Evolutionary conservation across 2,329 filamentous ascomycete genomes (phyloP).

Genomic region (Apiospora aurea): DNA sequence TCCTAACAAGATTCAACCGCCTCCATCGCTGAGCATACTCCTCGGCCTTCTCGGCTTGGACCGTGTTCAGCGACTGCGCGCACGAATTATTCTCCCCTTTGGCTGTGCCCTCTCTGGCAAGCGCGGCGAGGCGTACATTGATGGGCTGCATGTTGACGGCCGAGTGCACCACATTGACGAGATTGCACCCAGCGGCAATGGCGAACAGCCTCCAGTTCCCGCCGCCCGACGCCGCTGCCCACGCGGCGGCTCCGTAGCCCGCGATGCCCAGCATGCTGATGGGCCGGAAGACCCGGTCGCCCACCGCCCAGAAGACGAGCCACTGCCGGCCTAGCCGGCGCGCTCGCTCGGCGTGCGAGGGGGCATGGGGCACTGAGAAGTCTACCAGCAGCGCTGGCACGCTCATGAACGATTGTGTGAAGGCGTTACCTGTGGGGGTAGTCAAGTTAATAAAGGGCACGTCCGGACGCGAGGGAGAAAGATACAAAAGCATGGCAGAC

Average conservation of each 20-base stretch:
- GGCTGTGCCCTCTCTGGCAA: slow-evolving; percentile 41
- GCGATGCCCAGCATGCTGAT: slow-evolving; percentile 55
- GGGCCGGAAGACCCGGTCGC: slow-evolving; percentile 59
- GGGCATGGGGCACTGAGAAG: slow-evolving; percentile 49
- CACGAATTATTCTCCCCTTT: slow-evolving; percentile 22
- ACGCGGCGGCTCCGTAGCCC: slow-evolving; percentile 54
- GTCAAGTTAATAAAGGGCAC: not conserved
- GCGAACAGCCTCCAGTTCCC: slow-evolving; percentile 39
- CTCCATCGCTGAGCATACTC: slow-evolving; percentile 44
- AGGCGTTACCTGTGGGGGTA: slow-evolving; percentile 52
- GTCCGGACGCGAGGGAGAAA: too few species aligned
- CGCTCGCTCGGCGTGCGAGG: slow-evolving; percentile 49
- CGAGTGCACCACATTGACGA: slow-evolving; percentile 55
- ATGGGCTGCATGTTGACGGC: slow-evolving; percentile 60
- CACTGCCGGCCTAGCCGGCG: slow-evolving; percentile 55
- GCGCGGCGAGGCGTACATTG: slow-evolving; percentile 49
- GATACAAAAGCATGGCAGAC: too few species aligned
- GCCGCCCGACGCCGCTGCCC: slow-evolving; percentile 35
- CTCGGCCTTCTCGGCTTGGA: slow-evolving; percentile 39
- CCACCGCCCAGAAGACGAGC: slow-evolving; percentile 57
- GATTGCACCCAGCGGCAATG: slow-evolving; percentile 50
- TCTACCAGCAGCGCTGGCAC: slow-evolving; percentile 55
- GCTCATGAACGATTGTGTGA: slow-evolving; percentile 60
- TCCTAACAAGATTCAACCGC: slow-evolving; percentile 42
- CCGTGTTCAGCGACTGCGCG: slow-evolving; percentile 27